Percentiles rank a stretch among this genome's conserved stretches.
phyloP scores from a whole-genome alignment of 306 rosid genomes.

The Sindora glabra region DNA sequence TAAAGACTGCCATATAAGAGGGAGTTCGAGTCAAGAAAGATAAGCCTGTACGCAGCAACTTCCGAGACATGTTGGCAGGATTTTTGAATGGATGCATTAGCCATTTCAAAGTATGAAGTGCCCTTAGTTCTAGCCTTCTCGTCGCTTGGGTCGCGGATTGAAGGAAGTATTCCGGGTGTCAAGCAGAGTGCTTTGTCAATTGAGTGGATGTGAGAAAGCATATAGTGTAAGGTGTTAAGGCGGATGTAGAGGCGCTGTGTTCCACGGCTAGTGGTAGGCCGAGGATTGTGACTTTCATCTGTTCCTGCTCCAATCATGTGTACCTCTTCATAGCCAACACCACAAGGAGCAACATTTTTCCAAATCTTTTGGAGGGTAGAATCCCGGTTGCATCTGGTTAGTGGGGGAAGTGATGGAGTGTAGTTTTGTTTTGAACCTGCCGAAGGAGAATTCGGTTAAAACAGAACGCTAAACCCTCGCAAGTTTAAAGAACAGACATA shows the following conservation, averaged over 20 bases:
- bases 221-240: no score
- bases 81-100: constrained; percentile 35
- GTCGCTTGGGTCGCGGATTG: constrained; percentile 11
- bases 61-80: constrained; percentile 73
- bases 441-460: no score
- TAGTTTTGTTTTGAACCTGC: constrained; percentile 86
- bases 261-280: no score
- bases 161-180: constrained; percentile 27
- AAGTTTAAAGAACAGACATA: not conserved
- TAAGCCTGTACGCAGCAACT: constrained; percentile 80
- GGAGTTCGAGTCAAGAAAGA: constrained; percentile 74
- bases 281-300: no score
- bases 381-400: constrained; percentile 76
- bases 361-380: constrained; percentile 61
- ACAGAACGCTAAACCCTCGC: no score
- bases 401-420: constrained; percentile 73
- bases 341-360: constrained; percentile 72
- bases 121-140: constrained; percentile 14
- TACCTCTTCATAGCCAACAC: no score
- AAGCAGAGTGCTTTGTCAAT: constrained; percentile 44
- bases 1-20: constrained; percentile 75
- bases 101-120: constrained; percentile 50
- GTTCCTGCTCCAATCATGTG: no score
- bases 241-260: no score
- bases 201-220: no score